Evolutionary conservation across 2,329 filamentous ascomycete species (phyloP).

Genomic region (Aspergillus transmontanensis): DNA sequence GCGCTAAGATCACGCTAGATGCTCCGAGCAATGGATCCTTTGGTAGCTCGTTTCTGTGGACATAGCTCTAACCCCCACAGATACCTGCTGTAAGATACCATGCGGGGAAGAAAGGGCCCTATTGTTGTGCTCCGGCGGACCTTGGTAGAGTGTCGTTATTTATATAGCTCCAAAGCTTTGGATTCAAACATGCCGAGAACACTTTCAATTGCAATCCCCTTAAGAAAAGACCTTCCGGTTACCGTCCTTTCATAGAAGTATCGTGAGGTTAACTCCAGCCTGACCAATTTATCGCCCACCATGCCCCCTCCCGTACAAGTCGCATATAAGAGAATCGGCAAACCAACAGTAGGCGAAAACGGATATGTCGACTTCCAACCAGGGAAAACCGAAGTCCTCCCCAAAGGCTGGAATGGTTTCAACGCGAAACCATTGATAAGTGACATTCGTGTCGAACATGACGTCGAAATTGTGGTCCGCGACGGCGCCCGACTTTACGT

Average conservation of each 20-base stretch:
- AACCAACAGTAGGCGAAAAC: conserved; percentile 41
- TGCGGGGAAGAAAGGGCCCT: background rate
- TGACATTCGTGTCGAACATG: conserved; percentile 49
- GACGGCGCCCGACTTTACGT: conserved; percentile 48
- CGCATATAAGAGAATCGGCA: conserved; percentile 26
- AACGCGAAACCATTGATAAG: conserved; percentile 36
- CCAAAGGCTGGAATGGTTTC: conserved; percentile 41
- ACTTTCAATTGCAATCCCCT: background rate
- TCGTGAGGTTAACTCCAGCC: background rate
- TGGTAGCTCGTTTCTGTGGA: background rate
- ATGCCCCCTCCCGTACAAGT: conserved; percentile 39
- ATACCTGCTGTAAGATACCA: background rate
- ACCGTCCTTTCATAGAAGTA: too few species aligned
- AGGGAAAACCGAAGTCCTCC: conserved; percentile 42
- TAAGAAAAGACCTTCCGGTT: background rate
- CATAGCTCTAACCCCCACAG: background rate
- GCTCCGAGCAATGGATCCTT: background rate
- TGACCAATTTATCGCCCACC: conserved; percentile 2
- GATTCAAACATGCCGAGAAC: background rate
- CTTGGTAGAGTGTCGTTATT: background rate
- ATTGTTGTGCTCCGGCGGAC: background rate
- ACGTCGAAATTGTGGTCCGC: conserved; percentile 47
- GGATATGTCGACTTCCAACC: conserved; percentile 45
- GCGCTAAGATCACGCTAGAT: background rate
- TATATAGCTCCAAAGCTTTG: background rate